Base-by-base conservation (phyloP, 768 basidiomycete genomes). In the Favolaschia claudopus region DNA sequence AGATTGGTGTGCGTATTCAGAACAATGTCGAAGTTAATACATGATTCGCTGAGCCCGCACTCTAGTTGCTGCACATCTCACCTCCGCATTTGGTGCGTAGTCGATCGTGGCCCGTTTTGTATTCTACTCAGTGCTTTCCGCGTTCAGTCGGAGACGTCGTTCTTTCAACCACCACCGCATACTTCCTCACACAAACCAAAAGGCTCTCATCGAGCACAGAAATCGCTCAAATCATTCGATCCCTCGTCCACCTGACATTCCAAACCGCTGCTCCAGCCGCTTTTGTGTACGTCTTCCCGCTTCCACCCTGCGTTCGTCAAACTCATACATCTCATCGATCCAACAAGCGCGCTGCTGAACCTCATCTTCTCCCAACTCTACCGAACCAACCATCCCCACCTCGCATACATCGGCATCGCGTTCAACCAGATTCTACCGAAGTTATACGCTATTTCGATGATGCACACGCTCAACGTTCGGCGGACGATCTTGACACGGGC, bases 41-140 rank as follows among this genome's bases (percentile, higher is more conserved):
- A 45, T 19, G 1, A 22, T 9, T 20, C 15, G 29, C 55, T 43
- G 31, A 56, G 34, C 20, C 38, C 54, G n/a, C 9, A n/a, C 19
- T 19, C 39, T 34, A 58, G 56, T 58, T 39, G 56, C 55, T 34
- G 55, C 55, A 43, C 58, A 59, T 53, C 58, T 59, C 37, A 17
- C 44, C 40, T 34, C 58, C 12, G 58, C 24, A 40, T 59, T 59
- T 19, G 44, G 58, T 53, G 6, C 45, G 45, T 36, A 40, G n/a
- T n/a, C 29, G 14, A 37, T 47, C 46, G 28, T 15, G 32, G 3
- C 20, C 31, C 37, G 24, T 31, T 13, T 39, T 27, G 12, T 9
- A 49, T 40, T 22, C 28, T 9, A 28, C 37, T 19, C 33, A 28
- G 22, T 34, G 32, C 32, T n/a, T n/a, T n/a, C 15, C 24, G 32